Conservation (phyloP, 176 grass and related monocot genomes). For the Chrysopogon serrulatus region DNA sequence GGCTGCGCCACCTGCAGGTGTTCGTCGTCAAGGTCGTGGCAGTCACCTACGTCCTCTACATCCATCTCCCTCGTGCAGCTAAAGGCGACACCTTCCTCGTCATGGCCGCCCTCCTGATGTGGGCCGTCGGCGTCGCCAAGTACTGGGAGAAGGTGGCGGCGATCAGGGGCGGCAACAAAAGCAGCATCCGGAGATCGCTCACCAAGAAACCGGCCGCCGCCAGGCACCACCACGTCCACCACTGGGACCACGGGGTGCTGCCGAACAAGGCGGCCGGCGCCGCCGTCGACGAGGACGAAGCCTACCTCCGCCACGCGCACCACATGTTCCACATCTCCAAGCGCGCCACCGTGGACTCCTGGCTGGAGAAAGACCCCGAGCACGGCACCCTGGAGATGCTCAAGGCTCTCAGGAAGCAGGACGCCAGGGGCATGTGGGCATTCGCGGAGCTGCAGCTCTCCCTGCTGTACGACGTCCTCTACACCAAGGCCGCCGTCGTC, state of each 20-base stretch:
- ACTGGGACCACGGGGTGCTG: background rate
- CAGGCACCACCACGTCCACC: background rate
- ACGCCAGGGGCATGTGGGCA: background rate
- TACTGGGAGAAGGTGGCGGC: slow-evolving; percentile 21
- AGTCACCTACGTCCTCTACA: slow-evolving; percentile 6
- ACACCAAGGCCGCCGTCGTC: slow-evolving; percentile 38
- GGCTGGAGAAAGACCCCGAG: background rate
- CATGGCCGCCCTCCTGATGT: slow-evolving; percentile 11
- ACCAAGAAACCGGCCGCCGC: background rate
- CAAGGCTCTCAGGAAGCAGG: background rate
- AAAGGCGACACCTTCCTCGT: background rate
- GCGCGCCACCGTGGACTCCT: background rate
- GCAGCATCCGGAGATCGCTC: slow-evolving; percentile 8
- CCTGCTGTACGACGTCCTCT: slow-evolving; percentile 37
- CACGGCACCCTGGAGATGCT: background rate
- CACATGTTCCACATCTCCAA: slow-evolving; percentile 13
- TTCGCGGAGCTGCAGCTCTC: slow-evolving; percentile 25
- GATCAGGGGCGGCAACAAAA: background rate
- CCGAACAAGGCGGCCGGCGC: background rate
- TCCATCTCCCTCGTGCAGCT: background rate
- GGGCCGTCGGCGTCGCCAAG: slow-evolving; percentile 2
- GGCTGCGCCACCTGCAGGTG: slow-evolving; percentile 14
- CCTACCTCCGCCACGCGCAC: background rate
- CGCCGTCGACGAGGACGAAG: background rate
- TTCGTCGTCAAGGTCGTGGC: background rate